Evolutionary conservation across 2,329 filamentous ascomycete genomes (phyloP).

Genomic region (Phialemonium atrogriseum): DNA sequence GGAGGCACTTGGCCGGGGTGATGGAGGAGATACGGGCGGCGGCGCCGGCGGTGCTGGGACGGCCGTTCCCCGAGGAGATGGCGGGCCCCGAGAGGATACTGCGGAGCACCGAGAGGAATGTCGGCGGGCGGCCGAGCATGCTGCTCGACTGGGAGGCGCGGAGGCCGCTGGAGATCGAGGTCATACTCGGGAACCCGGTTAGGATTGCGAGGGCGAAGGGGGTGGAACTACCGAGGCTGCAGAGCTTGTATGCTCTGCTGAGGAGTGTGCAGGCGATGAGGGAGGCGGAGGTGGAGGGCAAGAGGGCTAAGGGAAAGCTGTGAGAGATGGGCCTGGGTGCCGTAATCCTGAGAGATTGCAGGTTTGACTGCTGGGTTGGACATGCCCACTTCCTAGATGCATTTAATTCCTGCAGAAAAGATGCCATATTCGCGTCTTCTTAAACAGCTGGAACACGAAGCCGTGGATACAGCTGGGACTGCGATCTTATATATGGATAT

Average conservation of each 20-base stretch:
- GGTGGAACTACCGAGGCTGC: conserved; percentile 57
- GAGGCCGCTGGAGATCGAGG: conserved; percentile 61
- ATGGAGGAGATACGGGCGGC: conserved; percentile 64
- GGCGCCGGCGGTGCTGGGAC: conserved; percentile 53
- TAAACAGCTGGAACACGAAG: too few relatives aligned
- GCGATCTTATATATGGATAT: too few relatives aligned
- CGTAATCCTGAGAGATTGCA: background rate
- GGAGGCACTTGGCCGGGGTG: conserved; percentile 51
- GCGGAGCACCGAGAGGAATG: conserved; percentile 54
- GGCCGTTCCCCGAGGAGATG: conserved; percentile 49
- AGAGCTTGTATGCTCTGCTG: conserved; percentile 58
- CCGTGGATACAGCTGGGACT: too few relatives aligned
- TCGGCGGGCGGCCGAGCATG: conserved; percentile 59
- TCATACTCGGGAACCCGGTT: conserved; percentile 64
- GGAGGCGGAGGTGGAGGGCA: conserved; percentile 20
- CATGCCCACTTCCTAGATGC: too few relatives aligned
- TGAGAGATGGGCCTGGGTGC: conserved; percentile 12
- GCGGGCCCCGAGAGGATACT: conserved; percentile 56
- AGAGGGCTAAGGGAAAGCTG: conserved; percentile 30
- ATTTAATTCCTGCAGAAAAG: too few relatives aligned
- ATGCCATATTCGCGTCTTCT: too few relatives aligned
- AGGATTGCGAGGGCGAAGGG: conserved; percentile 54
- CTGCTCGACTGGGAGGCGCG: conserved; percentile 61
- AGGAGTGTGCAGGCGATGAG: conserved; percentile 51
- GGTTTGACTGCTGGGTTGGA: background rate